Conservation (phyloP, 2,329 filamentous ascomycete genomes). For the Aspergillaceae sp. region DNA sequence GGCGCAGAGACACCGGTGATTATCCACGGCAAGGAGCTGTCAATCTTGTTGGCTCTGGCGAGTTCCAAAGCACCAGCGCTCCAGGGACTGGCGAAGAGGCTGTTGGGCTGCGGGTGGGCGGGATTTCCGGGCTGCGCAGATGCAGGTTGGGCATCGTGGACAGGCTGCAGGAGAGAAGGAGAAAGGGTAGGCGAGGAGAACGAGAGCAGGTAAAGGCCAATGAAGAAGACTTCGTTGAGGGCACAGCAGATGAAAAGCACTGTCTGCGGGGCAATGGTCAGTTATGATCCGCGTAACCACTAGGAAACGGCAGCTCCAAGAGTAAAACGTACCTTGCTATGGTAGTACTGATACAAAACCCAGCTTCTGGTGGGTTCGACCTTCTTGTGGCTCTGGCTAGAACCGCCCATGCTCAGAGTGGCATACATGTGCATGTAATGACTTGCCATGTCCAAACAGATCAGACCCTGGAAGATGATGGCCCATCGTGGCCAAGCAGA, state of each 20-base stretch:
- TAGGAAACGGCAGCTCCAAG: not conserved
- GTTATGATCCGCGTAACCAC: not conserved
- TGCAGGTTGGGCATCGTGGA: conserved; percentile 46
- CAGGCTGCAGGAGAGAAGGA: conserved; percentile 65
- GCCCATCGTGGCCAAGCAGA: conserved; percentile 92
- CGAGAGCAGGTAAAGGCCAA: conserved; percentile 91
- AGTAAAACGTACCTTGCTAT: conserved; percentile 68
- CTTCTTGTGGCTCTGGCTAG: conserved; percentile 79
- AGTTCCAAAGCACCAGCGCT: conserved; percentile 87
- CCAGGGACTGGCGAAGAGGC: conserved; percentile 81
- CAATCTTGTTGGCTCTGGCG: conserved; percentile 88
- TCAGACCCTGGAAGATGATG: conserved; percentile 87
- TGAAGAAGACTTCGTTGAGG: conserved; percentile 95
- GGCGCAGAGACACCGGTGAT: conserved; percentile 72
- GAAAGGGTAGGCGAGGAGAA: conserved; percentile 88
- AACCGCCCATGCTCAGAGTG: conserved; percentile 77
- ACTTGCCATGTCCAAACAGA: conserved; percentile 84
- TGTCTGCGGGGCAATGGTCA: conserved; percentile 45
- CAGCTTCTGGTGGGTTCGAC: conserved; percentile 80
- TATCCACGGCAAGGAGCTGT: conserved; percentile 67
- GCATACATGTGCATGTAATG: conserved; percentile 99
- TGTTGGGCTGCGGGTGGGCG: conserved; percentile 57
- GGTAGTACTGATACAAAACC: conserved; percentile 92
- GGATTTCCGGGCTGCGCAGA: conserved; percentile 58
- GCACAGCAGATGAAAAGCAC: conserved; percentile 87